These are phyloP conservation scores for Takashimella koratensis DNA, from an alignment of 1,284 basidiomycete species.

Conservation along the genomic window DNA sequence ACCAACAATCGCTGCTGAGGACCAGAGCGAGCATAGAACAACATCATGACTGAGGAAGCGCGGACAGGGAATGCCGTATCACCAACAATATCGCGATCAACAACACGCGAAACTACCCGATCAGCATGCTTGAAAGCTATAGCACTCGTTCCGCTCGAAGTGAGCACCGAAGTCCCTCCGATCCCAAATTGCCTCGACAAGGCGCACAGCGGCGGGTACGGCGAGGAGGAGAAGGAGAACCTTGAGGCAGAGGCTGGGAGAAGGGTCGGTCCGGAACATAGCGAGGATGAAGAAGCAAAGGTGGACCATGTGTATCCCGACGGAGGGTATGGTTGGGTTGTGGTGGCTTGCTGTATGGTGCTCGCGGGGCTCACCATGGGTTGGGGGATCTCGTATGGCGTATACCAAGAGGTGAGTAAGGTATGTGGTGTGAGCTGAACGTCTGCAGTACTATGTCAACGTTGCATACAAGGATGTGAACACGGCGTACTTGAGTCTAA, in stretches of 20 bases:
- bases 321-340: constrained; percentile 45
- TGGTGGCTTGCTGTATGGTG: constrained; percentile 29
- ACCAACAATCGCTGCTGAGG: too few relatives aligned
- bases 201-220: neutral
- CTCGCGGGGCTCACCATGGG: constrained; percentile 26
- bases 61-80: too few relatives aligned
- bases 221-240: neutral
- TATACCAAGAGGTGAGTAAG: constrained; percentile 26
- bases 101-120: too few relatives aligned
- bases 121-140: neutral
- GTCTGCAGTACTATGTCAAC: constrained; percentile 24
- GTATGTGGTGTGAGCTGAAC: constrained; percentile 5
- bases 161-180: neutral
- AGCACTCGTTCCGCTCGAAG: neutral
- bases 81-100: too few relatives aligned
- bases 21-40: too few relatives aligned
- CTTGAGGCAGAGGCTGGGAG: neutral
- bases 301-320: constrained; percentile 39
- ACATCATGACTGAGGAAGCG: too few relatives aligned
- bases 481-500: constrained; percentile 21
- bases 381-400: constrained; percentile 36
- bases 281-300: neutral
- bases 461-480: constrained; percentile 13
- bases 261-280: neutral
- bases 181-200: neutral